Evolutionary conservation across 768 basidiomycete species (phyloP).

Genomic region (Mycena metata): DNA sequence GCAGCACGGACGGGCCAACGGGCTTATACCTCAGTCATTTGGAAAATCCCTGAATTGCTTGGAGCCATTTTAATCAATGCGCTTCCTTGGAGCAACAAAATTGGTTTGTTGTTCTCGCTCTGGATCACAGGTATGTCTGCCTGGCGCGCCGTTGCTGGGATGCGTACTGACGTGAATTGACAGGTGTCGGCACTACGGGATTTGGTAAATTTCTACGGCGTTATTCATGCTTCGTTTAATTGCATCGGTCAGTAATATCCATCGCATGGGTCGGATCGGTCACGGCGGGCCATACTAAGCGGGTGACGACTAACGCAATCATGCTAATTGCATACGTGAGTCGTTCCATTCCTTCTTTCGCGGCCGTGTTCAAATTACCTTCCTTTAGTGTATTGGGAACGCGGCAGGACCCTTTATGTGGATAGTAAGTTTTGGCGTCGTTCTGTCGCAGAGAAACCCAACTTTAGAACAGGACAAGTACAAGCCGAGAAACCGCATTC

Average conservation of each 20-base stretch:
- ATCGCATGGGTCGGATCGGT: slow-evolving; percentile 76
- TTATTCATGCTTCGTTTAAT: neutral
- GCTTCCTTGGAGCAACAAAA: slow-evolving; percentile 63
- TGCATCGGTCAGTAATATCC: slow-evolving; percentile 50
- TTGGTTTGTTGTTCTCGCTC: slow-evolving; percentile 62
- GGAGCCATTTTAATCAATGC: slow-evolving; percentile 63
- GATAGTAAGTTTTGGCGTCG: slow-evolving; percentile 53
- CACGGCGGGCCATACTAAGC: slow-evolving; percentile 81
- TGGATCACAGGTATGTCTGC: slow-evolving; percentile 54
- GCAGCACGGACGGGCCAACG: slow-evolving; percentile 59
- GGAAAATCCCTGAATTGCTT: slow-evolving; percentile 64
- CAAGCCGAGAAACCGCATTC: slow-evolving; percentile 70
- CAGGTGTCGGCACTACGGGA: slow-evolving; percentile 66
- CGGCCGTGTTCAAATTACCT: too few relatives aligned
- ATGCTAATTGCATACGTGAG: slow-evolving; percentile 73
- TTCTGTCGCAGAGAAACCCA: neutral
- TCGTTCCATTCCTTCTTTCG: too few relatives aligned
- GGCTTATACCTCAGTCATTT: slow-evolving; percentile 61
- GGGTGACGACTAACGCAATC: slow-evolving; percentile 78
- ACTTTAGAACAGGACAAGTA: neutral
- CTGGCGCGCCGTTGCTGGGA: neutral
- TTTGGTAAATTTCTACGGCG: slow-evolving; percentile 50
- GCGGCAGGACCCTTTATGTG: slow-evolving; percentile 83
- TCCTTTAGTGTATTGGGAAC: slow-evolving; percentile 70
- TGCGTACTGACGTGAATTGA: neutral